Evolutionary conservation across 1,284 basidiomycete species (phyloP).

Genomic region (Trichosporon sp.): DNA sequence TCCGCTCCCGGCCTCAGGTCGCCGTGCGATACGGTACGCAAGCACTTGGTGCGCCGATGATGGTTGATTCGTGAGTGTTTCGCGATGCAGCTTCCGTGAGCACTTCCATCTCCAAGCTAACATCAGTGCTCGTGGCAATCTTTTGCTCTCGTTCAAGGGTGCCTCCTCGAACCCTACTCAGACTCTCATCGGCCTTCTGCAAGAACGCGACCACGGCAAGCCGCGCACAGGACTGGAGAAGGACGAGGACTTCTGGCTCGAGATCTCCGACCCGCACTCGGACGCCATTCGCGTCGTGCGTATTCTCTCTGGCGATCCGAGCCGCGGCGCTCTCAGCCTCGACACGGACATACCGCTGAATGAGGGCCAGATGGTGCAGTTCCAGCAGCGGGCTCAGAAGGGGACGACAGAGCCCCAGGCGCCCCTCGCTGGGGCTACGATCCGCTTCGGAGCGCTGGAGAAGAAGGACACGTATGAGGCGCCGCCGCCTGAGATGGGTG

Average conservation of each 20-base stretch:
- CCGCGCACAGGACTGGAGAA: slow-evolving; percentile 58
- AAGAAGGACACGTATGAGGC: slow-evolving; percentile 22
- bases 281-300: slow-evolving; percentile 36
- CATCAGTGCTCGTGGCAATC: slow-evolving; percentile 66
- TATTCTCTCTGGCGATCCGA: slow-evolving; percentile 77
- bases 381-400: slow-evolving; percentile 45
- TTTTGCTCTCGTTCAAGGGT: slow-evolving; percentile 65
- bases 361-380: slow-evolving; percentile 66
- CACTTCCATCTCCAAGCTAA: slow-evolving; percentile 8
- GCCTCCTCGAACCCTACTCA: slow-evolving; percentile 67
- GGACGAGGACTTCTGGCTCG: slow-evolving; percentile 71
- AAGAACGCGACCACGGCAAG: slow-evolving; percentile 39
- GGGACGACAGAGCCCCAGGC: not conserved
- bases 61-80: slow-evolving; percentile 63
- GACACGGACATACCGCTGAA: slow-evolving; percentile 66
- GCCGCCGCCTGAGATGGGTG: not conserved
- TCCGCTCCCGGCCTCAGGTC: slow-evolving; percentile 54
- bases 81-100: no score
- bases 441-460: slow-evolving; percentile 26
- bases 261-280: slow-evolving; percentile 37
- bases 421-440: not conserved
- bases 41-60: slow-evolving; percentile 62
- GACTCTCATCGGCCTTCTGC: slow-evolving; percentile 67
- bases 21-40: slow-evolving; percentile 63
- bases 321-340: slow-evolving; percentile 71